Conservation (phyloP, 129 eudicot species). For the Oenanthe sinensis region DNA sequence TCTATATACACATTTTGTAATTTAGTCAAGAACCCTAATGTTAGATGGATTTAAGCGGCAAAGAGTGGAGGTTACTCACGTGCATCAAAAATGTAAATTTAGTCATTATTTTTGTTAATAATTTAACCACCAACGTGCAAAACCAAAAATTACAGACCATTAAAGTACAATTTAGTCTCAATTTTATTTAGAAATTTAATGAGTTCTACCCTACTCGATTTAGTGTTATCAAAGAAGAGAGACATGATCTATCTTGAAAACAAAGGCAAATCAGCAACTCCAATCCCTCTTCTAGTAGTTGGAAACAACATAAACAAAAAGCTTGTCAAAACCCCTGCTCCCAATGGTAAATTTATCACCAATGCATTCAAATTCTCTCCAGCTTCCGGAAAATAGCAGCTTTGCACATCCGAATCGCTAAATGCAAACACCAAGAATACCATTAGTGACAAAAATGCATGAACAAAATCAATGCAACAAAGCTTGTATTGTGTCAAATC, state of each 20-base stretch:
- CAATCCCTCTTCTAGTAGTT: conserved; percentile 38
- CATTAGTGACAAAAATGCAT: conserved; percentile 21
- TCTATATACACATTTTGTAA: too few species aligned
- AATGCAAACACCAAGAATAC: conserved; percentile 34
- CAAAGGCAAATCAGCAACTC: conserved; percentile 23
- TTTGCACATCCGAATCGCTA: conserved; percentile 24
- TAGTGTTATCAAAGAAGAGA: too few species aligned
- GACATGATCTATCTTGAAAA: neutral
- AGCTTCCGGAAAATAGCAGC: conserved; percentile 16
- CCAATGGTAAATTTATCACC: conserved; percentile 32
- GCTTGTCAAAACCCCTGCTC: conserved; percentile 33
- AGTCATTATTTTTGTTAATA: too few species aligned
- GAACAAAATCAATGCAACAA: conserved; percentile 19
- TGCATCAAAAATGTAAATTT: too few species aligned
- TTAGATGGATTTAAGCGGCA: too few species aligned
- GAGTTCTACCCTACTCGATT: too few species aligned
- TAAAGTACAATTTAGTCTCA: too few species aligned
- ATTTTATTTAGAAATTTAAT: too few species aligned
- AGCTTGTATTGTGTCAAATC: conserved; percentile 17
- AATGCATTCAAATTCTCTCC: conserved; percentile 15
- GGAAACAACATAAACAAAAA: conserved; percentile 39
- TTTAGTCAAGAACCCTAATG: too few species aligned
- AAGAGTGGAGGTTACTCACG: too few species aligned
- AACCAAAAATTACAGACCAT: too few species aligned
- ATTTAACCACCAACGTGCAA: too few species aligned